phyloP scores from a whole-genome alignment of 306 rosid genomes.

The Quercus bicolor region DNA sequence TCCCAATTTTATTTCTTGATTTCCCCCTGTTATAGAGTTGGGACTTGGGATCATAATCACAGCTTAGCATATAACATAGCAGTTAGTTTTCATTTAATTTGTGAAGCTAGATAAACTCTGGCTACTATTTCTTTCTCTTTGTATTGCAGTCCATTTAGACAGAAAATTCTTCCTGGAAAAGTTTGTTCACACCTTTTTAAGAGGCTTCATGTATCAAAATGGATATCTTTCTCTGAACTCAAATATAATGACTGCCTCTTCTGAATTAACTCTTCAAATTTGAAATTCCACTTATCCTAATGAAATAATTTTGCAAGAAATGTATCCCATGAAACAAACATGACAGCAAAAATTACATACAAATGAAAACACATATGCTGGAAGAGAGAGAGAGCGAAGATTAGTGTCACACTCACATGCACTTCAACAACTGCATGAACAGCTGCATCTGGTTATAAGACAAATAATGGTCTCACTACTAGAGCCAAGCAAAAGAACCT shows the following conservation, averaged over 20 bases:
- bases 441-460: conserved; percentile 58
- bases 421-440: conserved; percentile 95
- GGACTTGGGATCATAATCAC: neutral
- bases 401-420: conserved; percentile 58
- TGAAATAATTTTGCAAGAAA: neutral
- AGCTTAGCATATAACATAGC: neutral
- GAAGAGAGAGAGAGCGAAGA: neutral
- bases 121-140: neutral
- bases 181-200: neutral
- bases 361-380: neutral
- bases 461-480: conserved; percentile 77
- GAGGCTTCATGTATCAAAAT: neutral
- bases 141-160: neutral
- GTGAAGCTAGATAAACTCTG: neutral
- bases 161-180: neutral
- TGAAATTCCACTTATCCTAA: neutral
- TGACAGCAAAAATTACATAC: neutral
- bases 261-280: neutral
- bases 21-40: neutral
- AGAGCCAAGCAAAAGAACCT: conserved; percentile 80
- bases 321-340: neutral
- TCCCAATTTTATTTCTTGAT: neutral
- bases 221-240: neutral
- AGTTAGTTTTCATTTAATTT: neutral
- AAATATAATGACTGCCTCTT: neutral